Percentiles rank a stretch among this genome's conserved stretches.
Evolutionary conservation across 2,329 filamentous ascomycete genomes (phyloP).

Genomic region (Pseudopithomyces maydicus): DNA sequence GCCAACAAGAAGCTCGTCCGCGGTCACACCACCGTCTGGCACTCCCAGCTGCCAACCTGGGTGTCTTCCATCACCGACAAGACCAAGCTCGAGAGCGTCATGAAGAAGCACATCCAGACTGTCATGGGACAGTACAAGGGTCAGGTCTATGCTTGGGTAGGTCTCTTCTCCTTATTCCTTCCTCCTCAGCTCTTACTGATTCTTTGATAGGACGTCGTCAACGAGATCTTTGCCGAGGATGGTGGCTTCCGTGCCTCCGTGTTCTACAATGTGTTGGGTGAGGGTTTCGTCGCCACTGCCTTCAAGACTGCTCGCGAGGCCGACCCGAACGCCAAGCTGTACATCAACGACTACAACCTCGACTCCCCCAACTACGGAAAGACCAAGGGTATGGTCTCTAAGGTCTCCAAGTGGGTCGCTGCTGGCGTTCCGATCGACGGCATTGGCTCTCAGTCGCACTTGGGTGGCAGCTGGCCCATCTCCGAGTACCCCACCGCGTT

Average conservation of each 20-base stretch:
- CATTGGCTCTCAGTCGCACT: conserved; percentile 65
- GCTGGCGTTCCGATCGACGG: conserved; percentile 69
- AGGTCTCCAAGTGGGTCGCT: conserved; percentile 68
- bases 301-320: conserved; percentile 70
- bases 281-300: conserved; percentile 71
- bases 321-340: conserved; percentile 71
- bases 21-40: conserved; percentile 70
- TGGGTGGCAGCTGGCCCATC: conserved; percentile 52
- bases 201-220: conserved; percentile 59
- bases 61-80: conserved; percentile 62
- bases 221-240: conserved; percentile 66
- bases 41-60: conserved; percentile 59
- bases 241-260: conserved; percentile 64
- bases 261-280: conserved; percentile 71
- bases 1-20: conserved; percentile 63
- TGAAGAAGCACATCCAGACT: conserved; percentile 64
- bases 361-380: conserved; percentile 66
- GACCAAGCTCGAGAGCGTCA: conserved; percentile 58
- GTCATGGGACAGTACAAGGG: conserved; percentile 66
- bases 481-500: conserved; percentile 56
- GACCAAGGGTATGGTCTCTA: conserved; percentile 57
- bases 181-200: background rate
- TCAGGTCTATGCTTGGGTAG: conserved; percentile 63
- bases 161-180: conserved; percentile 11
- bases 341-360: conserved; percentile 74